Base-by-base conservation (phyloP, 2,329 filamentous ascomycete genomes). In the Xylariaceae sp. region DNA sequence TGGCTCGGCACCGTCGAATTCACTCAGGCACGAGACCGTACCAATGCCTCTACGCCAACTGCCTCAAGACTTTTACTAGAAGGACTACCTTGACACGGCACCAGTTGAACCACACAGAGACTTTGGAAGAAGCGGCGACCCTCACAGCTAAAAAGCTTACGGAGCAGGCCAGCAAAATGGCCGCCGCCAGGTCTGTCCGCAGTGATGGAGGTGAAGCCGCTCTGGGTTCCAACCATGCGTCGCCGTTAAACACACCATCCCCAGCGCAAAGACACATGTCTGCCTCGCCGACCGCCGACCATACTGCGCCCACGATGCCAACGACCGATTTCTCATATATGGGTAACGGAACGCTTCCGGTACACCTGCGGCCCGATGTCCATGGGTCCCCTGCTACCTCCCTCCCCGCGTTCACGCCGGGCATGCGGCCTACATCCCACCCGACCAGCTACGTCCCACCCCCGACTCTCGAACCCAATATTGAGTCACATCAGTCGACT, bases 61-160 rank as follows among this genome's bases (percentile, higher is more conserved):
- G 95, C 75, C 93, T 98, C 72, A 98, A 98, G 83, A 98, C 94
- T 0, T 99, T 99, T 71, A 99, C 95, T 8, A 88, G 95, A 55
- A 89, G 94, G 63, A 98, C 95, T 1, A 98, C 95, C 2, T 80
- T 99, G 60, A 99, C 94, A 2, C 87, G 95, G 47, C 95, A 99
- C 73, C 92, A 97, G 76, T 96, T 96, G 67, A 91, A 96, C 69
- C 95, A 98, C 74, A 96, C 90, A 17, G 95, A 94, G 37, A 97
- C 93, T 0, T 90, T 97, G 14, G 94, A 97, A 73, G 94, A 98
- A 74, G 92, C 94, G 7, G 92, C 92, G 2, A 91, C 87, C 3
- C 91, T 92, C 4, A 96, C 92, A 0, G 92, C 91, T 29, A 92
- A 92, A 37, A 93, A 91, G 48, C 80, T 97, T 64, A 91, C 92